phyloP scores from a whole-genome alignment of 129 eudicot species.

The Centaurea solstitialis region DNA sequence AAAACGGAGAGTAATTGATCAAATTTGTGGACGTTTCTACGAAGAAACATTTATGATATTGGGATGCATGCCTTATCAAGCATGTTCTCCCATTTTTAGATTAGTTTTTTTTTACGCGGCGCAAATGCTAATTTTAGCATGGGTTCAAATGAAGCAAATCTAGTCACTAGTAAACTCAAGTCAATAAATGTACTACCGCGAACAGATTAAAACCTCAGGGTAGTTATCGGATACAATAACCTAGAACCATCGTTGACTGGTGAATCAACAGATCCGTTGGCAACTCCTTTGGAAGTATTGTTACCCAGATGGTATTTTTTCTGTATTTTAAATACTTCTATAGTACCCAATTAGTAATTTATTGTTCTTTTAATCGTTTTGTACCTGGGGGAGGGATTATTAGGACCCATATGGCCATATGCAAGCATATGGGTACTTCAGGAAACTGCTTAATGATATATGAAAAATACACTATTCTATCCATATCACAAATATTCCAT shows the following conservation, averaged over 20 bases:
- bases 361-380: neutral
- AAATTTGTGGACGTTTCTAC: constrained; percentile 10
- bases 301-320: neutral
- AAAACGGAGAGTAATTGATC: neutral
- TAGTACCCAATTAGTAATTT: neutral
- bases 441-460: neutral
- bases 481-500: neutral
- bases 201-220: neutral
- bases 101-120: neutral
- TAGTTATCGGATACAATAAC: neutral
- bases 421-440: neutral
- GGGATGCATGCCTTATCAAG: neutral
- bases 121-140: neutral
- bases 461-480: neutral
- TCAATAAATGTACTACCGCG: neutral
- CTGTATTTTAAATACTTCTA: neutral
- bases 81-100: neutral
- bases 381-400: neutral
- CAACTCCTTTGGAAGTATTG: neutral
- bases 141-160: neutral
- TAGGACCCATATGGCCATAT: neutral
- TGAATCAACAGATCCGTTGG: neutral
- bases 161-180: neutral
- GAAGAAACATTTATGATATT: constrained; percentile 6
- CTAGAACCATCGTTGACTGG: neutral